Conservation (phyloP, 1,284 basidiomycete species). For the Hemileia vastatrix region DNA sequence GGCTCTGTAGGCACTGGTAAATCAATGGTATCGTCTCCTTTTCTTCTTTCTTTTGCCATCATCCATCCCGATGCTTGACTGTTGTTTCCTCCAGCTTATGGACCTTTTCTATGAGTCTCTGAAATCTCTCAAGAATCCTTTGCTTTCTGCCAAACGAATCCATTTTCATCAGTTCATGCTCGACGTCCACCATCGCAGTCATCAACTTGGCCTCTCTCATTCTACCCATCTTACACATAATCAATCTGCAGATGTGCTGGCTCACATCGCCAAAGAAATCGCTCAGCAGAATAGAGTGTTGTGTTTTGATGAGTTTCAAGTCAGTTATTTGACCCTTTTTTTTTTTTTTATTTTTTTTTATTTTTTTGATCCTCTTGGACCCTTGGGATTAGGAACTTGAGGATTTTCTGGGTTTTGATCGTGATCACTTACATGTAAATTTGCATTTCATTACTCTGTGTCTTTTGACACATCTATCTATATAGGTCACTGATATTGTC, state of each 20-base stretch:
- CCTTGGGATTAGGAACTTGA: background rate
- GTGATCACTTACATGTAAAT: background rate
- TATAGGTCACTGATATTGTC: conserved; percentile 87
- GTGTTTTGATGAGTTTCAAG: conserved; percentile 98
- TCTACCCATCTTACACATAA: too few relatives aligned
- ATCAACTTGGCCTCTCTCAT: conserved; percentile 56
- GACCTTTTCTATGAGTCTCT: conserved; percentile 63
- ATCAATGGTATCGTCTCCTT: conserved; percentile 6
- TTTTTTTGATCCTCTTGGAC: too few relatives aligned
- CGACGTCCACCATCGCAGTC: conserved; percentile 87
- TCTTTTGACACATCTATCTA: conserved; percentile 1
- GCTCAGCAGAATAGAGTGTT: conserved; percentile 74
- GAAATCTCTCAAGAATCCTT: background rate
- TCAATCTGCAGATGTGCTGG: conserved; percentile 68
- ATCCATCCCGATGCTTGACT: too few relatives aligned
- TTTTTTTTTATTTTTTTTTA: background rate
- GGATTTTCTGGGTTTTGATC: conserved; percentile 15
- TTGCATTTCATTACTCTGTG: background rate
- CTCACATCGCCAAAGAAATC: conserved; percentile 77
- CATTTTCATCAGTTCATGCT: conserved; percentile 69
- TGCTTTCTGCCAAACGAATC: conserved; percentile 14
- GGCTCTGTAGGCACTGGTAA: conserved; percentile 91
- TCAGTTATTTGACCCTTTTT: conserved; percentile 41
- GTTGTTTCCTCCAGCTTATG: conserved; percentile 97
- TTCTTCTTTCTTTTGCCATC: background rate